Percentiles rank a stretch among this genome's conserved stretches.
Evolutionary conservation across 495 filamentous ascomycete species (phyloP).

Genomic region (Friedmanniomyces simplex): DNA sequence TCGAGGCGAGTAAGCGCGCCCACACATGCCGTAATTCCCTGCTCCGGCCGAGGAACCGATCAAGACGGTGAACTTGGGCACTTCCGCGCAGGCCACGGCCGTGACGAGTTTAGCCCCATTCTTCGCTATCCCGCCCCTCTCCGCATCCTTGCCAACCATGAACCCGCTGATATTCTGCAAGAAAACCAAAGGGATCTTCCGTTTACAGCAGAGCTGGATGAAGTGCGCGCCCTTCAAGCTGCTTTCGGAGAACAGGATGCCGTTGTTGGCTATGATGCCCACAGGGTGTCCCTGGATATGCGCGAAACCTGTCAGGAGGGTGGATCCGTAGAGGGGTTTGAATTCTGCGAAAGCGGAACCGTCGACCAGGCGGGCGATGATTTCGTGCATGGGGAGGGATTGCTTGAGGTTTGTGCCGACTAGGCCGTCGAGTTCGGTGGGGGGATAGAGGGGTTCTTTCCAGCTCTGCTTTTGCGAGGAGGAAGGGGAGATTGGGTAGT

Average conservation of each 20-base stretch:
- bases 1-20: conserved; percentile 82
- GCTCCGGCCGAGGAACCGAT: conserved; percentile 71
- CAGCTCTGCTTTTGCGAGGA: conserved; percentile 7
- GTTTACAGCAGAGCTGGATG: conserved; percentile 91
- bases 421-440: conserved; percentile 74
- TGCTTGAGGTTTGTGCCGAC: conserved; percentile 79
- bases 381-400: conserved; percentile 74
- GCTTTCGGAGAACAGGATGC: conserved; percentile 88
- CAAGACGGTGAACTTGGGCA: conserved; percentile 95
- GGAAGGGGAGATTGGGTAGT: conserved; percentile 31
- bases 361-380: conserved; percentile 92
- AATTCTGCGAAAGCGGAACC: conserved; percentile 86
- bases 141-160: conserved; percentile 92
- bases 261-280: conserved; percentile 93
- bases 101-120: conserved; percentile 96
- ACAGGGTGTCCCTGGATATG: conserved; percentile 83
- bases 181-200: conserved; percentile 81
- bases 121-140: conserved; percentile 92
- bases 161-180: conserved; percentile 95
- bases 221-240: conserved; percentile 94
- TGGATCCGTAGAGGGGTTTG: conserved; percentile 83
- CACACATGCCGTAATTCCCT: conserved; percentile 78
- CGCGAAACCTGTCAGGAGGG: conserved; percentile 88
- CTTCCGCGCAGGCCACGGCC: conserved; percentile 86
- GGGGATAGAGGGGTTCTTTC: conserved; percentile 69